phyloP scores from a whole-genome alignment of 345 rosid genomes.

The Syzygium oleosum region DNA sequence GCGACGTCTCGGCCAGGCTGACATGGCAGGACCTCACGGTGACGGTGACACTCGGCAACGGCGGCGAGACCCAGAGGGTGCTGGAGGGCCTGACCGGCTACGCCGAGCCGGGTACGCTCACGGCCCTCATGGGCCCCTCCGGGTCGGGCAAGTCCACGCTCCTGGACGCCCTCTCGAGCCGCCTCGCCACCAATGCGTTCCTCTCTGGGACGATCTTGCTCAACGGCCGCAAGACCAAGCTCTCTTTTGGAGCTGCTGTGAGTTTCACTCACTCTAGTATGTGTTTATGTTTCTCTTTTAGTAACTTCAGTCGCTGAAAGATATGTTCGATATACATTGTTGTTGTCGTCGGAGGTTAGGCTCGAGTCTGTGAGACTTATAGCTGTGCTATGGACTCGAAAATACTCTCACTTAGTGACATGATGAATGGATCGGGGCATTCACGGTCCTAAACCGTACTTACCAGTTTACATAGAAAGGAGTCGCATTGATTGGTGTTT shows the following conservation, averaged over 20 bases:
- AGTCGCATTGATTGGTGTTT: background rate
- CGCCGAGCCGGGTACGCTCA: slow-evolving; percentile 81
- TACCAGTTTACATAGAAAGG: background rate
- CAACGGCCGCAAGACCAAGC: slow-evolving; percentile 89
- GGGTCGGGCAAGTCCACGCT: slow-evolving; percentile 94
- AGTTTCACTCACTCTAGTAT: slow-evolving; percentile 13
- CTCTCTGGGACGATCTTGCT: slow-evolving; percentile 86
- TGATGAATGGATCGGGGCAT: background rate
- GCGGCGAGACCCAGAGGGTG: slow-evolving; percentile 73
- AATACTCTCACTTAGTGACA: background rate
- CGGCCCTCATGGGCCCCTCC: slow-evolving; percentile 98
- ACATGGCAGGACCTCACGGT: slow-evolving; percentile 96
- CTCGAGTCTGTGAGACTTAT: background rate
- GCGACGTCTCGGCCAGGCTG: slow-evolving; percentile 86
- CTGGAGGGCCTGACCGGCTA: slow-evolving; percentile 81
- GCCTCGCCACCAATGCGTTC: slow-evolving; percentile 88
- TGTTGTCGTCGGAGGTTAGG: background rate
- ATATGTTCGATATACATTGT: background rate
- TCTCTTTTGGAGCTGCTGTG: slow-evolving; percentile 90
- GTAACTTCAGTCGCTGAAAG: background rate
- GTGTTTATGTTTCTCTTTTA: background rate
- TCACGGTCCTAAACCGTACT: background rate
- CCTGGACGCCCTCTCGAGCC: slow-evolving; percentile 92
- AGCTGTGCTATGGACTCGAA: background rate
- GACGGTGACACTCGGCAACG: slow-evolving; percentile 63